Evolutionary conservation across 2,329 filamentous ascomycete species (phyloP).

Genomic region (Neonectria ditissima): DNA sequence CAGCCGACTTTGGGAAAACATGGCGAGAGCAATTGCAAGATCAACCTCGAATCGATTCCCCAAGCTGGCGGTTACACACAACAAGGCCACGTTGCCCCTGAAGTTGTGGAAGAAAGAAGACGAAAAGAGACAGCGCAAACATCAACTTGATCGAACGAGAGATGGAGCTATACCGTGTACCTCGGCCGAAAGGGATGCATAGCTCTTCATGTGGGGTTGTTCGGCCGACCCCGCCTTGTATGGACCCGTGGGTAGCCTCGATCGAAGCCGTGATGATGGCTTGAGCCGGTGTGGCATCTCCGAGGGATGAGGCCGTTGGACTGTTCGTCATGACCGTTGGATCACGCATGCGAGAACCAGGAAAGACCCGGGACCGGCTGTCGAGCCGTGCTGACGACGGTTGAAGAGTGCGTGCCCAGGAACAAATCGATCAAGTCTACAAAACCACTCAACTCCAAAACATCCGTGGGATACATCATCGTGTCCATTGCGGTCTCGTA

Average conservation of each 20-base stretch:
- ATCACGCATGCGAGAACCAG: neutral
- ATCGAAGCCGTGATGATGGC: slow-evolving; percentile 30
- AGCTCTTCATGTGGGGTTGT: slow-evolving; percentile 41
- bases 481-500: slow-evolving; percentile 7
- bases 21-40: slow-evolving; percentile 6
- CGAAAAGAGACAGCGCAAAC: neutral
- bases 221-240: slow-evolving; percentile 42
- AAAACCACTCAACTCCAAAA: slow-evolving; percentile 7
- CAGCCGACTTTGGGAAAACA: slow-evolving; percentile 31
- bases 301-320: slow-evolving; percentile 14
- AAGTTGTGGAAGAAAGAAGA: neutral
- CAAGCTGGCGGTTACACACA: neutral
- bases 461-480: neutral
- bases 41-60: slow-evolving; percentile 1
- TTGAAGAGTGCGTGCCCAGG: neutral
- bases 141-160: neutral
- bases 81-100: neutral
- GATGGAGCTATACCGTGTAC: slow-evolving; percentile 27
- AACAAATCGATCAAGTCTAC: slow-evolving; percentile 8
- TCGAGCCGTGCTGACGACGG: slow-evolving; percentile 8
- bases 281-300: slow-evolving; percentile 12
- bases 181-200: slow-evolving; percentile 44
- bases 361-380: slow-evolving; percentile 10
- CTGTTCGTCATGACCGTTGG: slow-evolving; percentile 10
- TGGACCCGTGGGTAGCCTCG: slow-evolving; percentile 33